Percentiles rank a stretch among this genome's conserved stretches.
These are phyloP conservation scores for Pythium guiyangense DNA, from an alignment of 352 stramenopile genomes.

Conservation along the genomic window DNA sequence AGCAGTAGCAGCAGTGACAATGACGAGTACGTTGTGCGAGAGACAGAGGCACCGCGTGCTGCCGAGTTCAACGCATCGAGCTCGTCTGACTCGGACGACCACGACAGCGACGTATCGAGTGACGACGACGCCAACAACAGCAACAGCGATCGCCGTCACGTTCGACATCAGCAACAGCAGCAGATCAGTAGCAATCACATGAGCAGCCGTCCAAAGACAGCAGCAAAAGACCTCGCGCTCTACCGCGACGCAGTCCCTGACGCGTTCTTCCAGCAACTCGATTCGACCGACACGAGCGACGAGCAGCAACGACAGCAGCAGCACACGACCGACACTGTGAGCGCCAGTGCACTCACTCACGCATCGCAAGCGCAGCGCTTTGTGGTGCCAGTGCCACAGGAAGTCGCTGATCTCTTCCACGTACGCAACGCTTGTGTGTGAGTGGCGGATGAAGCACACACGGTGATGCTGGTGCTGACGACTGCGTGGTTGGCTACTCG, in stretches of 20 bases:
- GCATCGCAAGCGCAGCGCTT: slow-evolving; percentile 12
- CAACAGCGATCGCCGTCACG: background rate
- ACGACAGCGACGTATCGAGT: background rate
- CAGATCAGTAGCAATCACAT: background rate
- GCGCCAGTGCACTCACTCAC: background rate
- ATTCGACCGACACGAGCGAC: background rate
- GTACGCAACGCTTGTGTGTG: too few relatives aligned
- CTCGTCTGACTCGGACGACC: slow-evolving; percentile 41
- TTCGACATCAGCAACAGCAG: slow-evolving; percentile 5
- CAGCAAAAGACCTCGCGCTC: slow-evolving; percentile 43
- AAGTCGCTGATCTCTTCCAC: slow-evolving; percentile 55
- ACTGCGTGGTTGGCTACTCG: background rate
- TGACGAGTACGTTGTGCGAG: slow-evolving; percentile 57
- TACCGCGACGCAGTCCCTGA: slow-evolving; percentile 49
- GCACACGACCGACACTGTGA: background rate
- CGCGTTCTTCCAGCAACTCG: slow-evolving; percentile 42
- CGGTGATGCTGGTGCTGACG: background rate
- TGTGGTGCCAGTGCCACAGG: slow-evolving; percentile 35
- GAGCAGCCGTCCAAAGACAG: slow-evolving; percentile 36
- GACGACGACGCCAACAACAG: slow-evolving; percentile 5
- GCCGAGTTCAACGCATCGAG: slow-evolving; percentile 56
- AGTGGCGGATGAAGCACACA: background rate
- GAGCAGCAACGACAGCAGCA: background rate
- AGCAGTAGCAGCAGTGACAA: slow-evolving; percentile 12
- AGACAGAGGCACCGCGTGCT: slow-evolving; percentile 43